Conservation (phyloP, 2,329 filamentous ascomycete genomes). For the Cladosporium oxysporum region DNA sequence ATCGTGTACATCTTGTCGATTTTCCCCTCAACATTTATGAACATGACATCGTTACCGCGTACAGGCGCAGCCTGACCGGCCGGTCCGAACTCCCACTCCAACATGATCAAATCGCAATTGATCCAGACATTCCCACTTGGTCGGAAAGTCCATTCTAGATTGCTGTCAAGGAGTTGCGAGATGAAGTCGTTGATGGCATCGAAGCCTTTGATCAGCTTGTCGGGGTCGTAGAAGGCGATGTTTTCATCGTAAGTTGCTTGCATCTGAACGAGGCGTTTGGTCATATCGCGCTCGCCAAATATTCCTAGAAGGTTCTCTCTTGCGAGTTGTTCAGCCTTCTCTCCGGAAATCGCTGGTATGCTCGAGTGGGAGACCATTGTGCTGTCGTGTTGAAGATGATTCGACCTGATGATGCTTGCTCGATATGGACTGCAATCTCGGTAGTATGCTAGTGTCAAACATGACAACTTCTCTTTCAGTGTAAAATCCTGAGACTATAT, state of each 20-base stretch:
- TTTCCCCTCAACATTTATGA: neutral
- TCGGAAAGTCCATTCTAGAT: neutral
- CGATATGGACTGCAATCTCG: neutral
- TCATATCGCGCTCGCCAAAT: neutral
- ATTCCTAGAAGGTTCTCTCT: neutral
- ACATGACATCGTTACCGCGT: slow-evolving; percentile 2
- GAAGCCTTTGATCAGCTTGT: neutral
- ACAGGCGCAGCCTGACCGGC: neutral
- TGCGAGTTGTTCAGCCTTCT: neutral
- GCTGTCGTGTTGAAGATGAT: neutral
- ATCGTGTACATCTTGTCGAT: slow-evolving; percentile 12
- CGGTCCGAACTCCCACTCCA: slow-evolving; percentile 8
- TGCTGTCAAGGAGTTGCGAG: neutral
- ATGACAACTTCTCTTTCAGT: neutral
- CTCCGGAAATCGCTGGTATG: neutral
- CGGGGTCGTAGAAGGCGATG: neutral
- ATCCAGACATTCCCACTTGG: neutral
- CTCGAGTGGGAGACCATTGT: neutral
- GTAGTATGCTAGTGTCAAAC: neutral
- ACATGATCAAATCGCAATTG: neutral
- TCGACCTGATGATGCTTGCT: neutral
- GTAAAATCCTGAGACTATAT: neutral
- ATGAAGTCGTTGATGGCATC: neutral
- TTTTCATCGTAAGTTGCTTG: neutral
- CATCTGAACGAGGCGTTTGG: slow-evolving; percentile 2